Conservation (phyloP, 2,329 filamentous ascomycete species). For the Ophiostoma quercus region DNA sequence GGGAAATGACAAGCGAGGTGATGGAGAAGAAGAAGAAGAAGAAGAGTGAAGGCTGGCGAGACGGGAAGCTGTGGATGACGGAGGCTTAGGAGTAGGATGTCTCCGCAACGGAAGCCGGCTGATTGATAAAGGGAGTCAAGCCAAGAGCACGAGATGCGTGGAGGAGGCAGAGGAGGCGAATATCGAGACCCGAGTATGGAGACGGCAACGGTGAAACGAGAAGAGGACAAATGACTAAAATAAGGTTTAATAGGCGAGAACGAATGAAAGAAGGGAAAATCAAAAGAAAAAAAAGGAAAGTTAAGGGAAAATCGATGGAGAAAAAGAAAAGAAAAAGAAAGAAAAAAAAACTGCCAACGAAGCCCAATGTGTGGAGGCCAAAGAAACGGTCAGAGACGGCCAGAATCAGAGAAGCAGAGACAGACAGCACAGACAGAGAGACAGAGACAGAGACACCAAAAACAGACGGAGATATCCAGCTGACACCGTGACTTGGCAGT, state of each 20-base stretch:
- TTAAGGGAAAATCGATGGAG: no score
- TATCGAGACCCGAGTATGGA: neutral
- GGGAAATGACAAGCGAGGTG: neutral
- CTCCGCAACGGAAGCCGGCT: constrained; percentile 6
- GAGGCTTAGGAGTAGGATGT: neutral
- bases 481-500: no score
- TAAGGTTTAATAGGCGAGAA: neutral
- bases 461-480: no score
- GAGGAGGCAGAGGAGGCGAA: neutral
- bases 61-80: neutral
- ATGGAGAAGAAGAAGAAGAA: neutral
- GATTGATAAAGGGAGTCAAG: neutral
- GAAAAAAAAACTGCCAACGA: no score
- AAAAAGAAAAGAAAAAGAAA: no score
- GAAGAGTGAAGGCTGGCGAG: neutral
- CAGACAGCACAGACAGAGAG: neutral
- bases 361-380: no score
- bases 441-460: neutral
- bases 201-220: neutral
- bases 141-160: neutral
- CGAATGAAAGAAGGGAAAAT: neutral
- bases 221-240: neutral
- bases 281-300: neutral
- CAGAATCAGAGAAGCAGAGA: no score
- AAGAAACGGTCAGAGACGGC: no score